Percentiles rank a stretch among this genome's conserved stretches.
Conservation (phyloP, 129 eudicot species). For the Mikania micrantha region DNA sequence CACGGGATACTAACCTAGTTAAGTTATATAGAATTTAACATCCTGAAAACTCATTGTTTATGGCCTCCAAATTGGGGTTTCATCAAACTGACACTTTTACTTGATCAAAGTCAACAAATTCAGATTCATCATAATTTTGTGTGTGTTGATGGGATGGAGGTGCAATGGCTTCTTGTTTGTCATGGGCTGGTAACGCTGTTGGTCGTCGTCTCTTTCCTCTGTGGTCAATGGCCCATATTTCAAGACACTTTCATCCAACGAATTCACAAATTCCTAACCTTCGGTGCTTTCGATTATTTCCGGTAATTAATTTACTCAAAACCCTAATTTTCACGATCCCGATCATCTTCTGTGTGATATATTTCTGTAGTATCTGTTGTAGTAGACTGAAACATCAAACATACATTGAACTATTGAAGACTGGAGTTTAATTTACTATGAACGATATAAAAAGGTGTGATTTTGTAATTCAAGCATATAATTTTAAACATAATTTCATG, state of each 20-base stretch:
- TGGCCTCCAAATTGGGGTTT: neutral
- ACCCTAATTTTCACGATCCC: neutral
- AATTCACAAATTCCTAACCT: slow-evolving; percentile 61
- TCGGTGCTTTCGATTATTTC: slow-evolving; percentile 83
- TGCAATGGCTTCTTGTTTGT: slow-evolving; percentile 74
- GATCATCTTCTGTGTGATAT: too few relatives aligned
- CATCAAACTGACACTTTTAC: neutral
- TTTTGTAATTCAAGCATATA: neutral
- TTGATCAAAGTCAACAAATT: slow-evolving; percentile 6
- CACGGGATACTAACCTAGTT: too few relatives aligned
- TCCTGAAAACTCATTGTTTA: neutral
- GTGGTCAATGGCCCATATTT: slow-evolving; percentile 97
- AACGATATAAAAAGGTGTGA: neutral
- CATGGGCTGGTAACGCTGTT: slow-evolving; percentile 68
- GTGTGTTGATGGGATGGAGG: slow-evolving; percentile 34
- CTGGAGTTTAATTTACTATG: neutral
- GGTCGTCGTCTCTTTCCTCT: slow-evolving; percentile 69
- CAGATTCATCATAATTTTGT: slow-evolving; percentile 7
- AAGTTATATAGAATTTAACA: too few relatives aligned
- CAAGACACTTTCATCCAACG: slow-evolving; percentile 75
- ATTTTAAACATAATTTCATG: neutral
- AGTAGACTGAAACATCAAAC: neutral
- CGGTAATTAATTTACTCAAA: slow-evolving; percentile 34
- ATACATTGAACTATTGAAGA: neutral
- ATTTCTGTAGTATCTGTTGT: neutral